Evolutionary conservation across 495 filamentous ascomycete genomes (phyloP).

Genomic region (Jackrogersella multiformis): DNA sequence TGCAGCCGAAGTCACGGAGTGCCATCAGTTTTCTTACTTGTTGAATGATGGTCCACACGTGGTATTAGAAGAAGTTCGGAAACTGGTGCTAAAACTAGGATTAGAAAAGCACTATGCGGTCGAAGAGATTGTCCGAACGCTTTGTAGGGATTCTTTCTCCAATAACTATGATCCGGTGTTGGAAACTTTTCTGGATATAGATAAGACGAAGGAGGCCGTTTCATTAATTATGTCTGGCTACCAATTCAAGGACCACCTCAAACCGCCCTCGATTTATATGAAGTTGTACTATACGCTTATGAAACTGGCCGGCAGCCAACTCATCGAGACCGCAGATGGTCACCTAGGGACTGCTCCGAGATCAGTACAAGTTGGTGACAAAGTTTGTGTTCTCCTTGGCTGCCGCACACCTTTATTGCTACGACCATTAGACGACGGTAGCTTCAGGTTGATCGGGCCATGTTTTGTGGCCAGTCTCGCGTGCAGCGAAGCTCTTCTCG

Average conservation of each 20-base stretch:
- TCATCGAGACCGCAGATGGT: background rate
- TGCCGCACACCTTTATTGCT: conserved; percentile 4
- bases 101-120: background rate
- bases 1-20: background rate
- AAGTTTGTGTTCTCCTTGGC: conserved; percentile 19
- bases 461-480: conserved; percentile 7
- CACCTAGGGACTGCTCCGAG: conserved; percentile 7
- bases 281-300: background rate
- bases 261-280: background rate
- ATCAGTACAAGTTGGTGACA: conserved; percentile 12
- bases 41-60: background rate
- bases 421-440: conserved; percentile 1
- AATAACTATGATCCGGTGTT: background rate
- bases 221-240: conserved; percentile 5
- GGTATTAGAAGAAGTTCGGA: background rate
- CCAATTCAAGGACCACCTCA: background rate
- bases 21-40: background rate
- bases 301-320: background rate
- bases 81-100: background rate
- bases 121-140: background rate
- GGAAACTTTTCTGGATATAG: background rate
- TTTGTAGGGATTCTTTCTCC: background rate
- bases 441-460: conserved; percentile 12
- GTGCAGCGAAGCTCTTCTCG: conserved; percentile 23
- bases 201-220: background rate